Base-by-base conservation (phyloP, 139 green algal genomes). In the Micromonas pusilla region DNA sequence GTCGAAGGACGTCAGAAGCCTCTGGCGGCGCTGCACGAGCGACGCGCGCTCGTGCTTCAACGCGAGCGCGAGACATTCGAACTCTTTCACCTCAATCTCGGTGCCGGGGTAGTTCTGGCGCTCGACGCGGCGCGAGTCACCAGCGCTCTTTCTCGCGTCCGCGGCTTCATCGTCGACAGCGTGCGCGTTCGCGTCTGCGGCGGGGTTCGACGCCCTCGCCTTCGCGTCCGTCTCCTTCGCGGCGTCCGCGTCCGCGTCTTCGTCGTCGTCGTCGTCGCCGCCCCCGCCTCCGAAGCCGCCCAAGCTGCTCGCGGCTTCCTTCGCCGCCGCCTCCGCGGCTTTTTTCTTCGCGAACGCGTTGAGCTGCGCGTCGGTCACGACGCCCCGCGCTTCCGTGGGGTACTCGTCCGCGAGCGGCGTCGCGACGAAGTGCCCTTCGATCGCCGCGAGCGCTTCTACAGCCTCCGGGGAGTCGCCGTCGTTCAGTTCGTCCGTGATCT, bases 1-100 rank as follows among this genome's bases (percentile, higher is more conserved):
- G 77, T 94, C 86, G 81, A 96, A 94, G 0, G 76, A 77, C 4
- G 63, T 66, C 16, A 81, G 66, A 73, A 83, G 82, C 65, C 79
- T 75, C 26, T 78, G 34, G 0, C 85, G 52, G 28, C 72, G 5
- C 26, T 30, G 28, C 5, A 78, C 34, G 57, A 89, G 62, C 57
- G 60, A 70, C 26, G 75, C 28, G 68, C 77, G 77, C 78, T 83
- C 78, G 78, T 83, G 30, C 26, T 31, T 25, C 78, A 83, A 57
- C 16, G 13, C 4, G n/a, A n/a, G n/a, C n/a, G n/a, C n/a, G n/a
- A n/a, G n/a, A n/a, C n/a, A n/a, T n/a, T n/a, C n/a, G n/a, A n/a
- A n/a, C n/a, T n/a, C n/a, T n/a, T n/a, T n/a, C n/a, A n/a, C n/a
- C n/a, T n/a, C n/a, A n/a, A n/a, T n/a, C n/a, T n/a, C n/a, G n/a